A percentile compares a stretch with the other conserved stretches of the same genome.
phyloP scores from a whole-genome alignment of 2,329 filamentous ascomycete genomes.

The Pseudopithomyces chartarum region DNA sequence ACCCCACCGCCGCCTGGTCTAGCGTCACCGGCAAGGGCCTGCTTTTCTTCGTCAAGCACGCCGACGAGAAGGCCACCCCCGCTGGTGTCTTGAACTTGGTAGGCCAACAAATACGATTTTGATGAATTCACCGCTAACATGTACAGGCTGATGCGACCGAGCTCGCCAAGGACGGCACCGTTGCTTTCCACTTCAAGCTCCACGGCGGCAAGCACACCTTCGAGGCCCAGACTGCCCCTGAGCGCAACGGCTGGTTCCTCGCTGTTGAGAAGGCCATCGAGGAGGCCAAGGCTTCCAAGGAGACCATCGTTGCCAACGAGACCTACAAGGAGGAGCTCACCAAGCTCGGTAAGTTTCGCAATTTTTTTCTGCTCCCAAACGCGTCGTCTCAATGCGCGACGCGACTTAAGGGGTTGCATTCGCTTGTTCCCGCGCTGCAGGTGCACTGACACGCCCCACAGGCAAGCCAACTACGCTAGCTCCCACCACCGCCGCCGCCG shows the following conservation, averaged over 20 bases:
- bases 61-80: constrained; percentile 79
- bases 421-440: constrained; percentile 39
- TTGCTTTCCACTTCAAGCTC: constrained; percentile 85
- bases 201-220: constrained; percentile 92
- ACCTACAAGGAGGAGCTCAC: constrained; percentile 86
- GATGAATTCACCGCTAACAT: constrained; percentile 35
- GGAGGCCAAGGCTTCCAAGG: constrained; percentile 81
- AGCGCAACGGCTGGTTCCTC: constrained; percentile 91
- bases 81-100: constrained; percentile 85
- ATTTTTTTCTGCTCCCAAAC: constrained; percentile 7
- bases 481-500: constrained; percentile 48
- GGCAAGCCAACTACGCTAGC: constrained; percentile 48
- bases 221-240: constrained; percentile 74
- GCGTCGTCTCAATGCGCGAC: constrained; percentile 26
- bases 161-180: constrained; percentile 73
- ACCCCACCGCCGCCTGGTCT: constrained; percentile 86
- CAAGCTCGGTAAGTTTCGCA: constrained; percentile 62
- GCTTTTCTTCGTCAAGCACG: constrained; percentile 86
- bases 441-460: constrained; percentile 43
- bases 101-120: constrained; percentile 45
- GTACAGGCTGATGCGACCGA: constrained; percentile 68
- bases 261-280: constrained; percentile 81
- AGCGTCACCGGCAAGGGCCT: constrained; percentile 94
- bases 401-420: constrained; percentile 25
- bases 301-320: constrained; percentile 76